Base-by-base conservation (phyloP, 306 rosid species). In the Pterocarpus macrocarpus region DNA sequence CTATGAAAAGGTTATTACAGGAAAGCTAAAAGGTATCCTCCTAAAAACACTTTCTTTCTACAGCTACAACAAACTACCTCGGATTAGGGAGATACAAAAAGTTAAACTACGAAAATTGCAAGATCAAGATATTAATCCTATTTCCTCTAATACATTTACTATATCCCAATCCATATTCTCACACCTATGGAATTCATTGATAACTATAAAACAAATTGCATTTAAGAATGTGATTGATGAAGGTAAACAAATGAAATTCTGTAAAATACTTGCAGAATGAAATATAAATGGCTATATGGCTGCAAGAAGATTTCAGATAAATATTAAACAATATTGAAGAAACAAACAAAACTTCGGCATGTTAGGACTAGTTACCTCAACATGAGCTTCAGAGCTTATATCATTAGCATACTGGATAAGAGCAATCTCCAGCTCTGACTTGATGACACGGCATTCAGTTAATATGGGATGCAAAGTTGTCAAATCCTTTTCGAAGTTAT, bases 321-420 rank as follows among this genome's bases (percentile, higher is more conserved):
- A 76, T 77, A 47, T 67, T 16, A 30, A 70, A 61, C 16, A 16
- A 64, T 69, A 34, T 15, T 55, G 11, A 75, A 15, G 56, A 75
- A 49, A 79, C 28, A 71, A 67, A 30, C 15, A 80, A 33, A 16
- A 52, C 56, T 64, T 16, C 35, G 57, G 65, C 34, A 33, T 49
- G 73, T 64, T 44, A 77, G 22, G 52, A 71, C 59, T 49, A 44
- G 50, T 83, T 88, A 94, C 97, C 95, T 91, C 92, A 62, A 94
- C 81, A 88, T 94, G 97, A 84, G 95, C 97, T 88, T 94, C 94
- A 35, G 98, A 94, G 86, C 97, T 94, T 79, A 94, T 92, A 84
- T 90, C 97, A 83, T 92, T 94, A 62, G 97, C 97, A 90, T 71
- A 94, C 82, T 92, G 97, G 84, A 94, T 91, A 74, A 91, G 80